Base-by-base conservation (phyloP, 257 asterid genomes). In the Haberlea rhodopensis region DNA sequence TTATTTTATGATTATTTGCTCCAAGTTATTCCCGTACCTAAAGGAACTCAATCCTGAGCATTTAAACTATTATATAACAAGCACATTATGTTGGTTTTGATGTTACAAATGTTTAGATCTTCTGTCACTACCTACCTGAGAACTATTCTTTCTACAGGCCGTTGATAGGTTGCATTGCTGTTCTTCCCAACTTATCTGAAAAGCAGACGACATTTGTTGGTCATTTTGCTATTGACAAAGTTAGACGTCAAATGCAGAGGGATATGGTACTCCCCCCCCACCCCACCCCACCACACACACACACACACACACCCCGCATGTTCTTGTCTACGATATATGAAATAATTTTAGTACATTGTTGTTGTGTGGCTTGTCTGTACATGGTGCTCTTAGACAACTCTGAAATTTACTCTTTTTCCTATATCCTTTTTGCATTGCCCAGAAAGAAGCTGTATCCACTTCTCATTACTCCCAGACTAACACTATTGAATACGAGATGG, bases 391-490 rank as follows among this genome's bases (percentile, higher is more conserved):
- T 32, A 9, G 15, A 32, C 43, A 32, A 32, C 43, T 9, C 43
- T 32, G 43, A 32, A 32, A 32, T 32, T 31, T 22, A n/a, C 15
- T 24, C 9, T 57, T 40, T 64, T 54, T 9, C 18, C 43, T 32
- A 52, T 26, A 4, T 25, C 68, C 32, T 49, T 63, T 53, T 56
- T 40, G 53, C 59, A 49, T 59, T 76, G 24, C 60, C 67, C 84
- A 92, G 97, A 84, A 68, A 78, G 94, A 82, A 16, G 95, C 91
- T 0, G 82, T 82, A 24, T 82, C 97, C n/a, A 87, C 97, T 57
- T 84, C 94, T 58, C 97, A 92, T 71, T 85, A 76, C 78, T 81
- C 99, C 75, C 97, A 92, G 75, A 74, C 80, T 40, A 92, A 92
- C 84, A 87, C 97, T 7, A 67, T 92, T 28, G 99, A 85, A 71